Evolutionary conservation across 176 grass and related monocot species (phyloP).

Genomic region (Oryza australiensis): DNA sequence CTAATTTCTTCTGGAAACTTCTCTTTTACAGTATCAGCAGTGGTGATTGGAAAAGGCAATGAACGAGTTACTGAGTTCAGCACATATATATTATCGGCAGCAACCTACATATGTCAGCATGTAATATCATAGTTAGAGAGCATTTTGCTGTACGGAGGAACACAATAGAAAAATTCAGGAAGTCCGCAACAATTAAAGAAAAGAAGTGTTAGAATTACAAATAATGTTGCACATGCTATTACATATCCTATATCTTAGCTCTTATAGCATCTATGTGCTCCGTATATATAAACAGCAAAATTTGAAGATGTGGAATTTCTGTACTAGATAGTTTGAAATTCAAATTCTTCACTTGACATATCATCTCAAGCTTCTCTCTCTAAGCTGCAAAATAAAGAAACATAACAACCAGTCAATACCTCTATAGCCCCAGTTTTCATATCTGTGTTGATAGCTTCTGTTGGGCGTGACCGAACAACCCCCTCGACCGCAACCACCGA

Average conservation of each 20-base stretch:
- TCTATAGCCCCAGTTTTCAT: conserved; percentile 95
- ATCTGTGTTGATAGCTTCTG: conserved; percentile 75
- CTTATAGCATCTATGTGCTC: background rate
- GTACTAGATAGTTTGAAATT: background rate
- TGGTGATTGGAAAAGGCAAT: conserved; percentile 89
- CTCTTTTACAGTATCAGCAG: conserved; percentile 74
- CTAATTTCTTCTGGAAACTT: conserved; percentile 92
- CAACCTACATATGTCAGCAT: conserved; percentile 55
- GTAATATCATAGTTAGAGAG: conserved; percentile 19
- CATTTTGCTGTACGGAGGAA: background rate
- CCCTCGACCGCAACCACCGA: conserved; percentile 87
- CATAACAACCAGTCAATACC: conserved; percentile 31
- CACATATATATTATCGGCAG: conserved; percentile 63
- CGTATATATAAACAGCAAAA: background rate
- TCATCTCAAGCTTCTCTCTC: background rate
- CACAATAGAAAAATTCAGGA: background rate
- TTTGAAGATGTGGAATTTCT: background rate
- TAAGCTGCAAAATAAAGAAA: background rate
- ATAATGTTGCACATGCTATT: background rate
- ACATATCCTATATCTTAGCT: background rate
- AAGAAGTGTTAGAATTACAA: conserved; percentile 1
- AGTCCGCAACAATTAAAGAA: background rate
- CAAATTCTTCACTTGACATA: background rate
- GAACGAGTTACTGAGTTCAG: conserved; percentile 82
- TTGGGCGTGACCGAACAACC: conserved; percentile 52